Evolutionary conservation across 2,329 filamentous ascomycete species (phyloP).

Genomic region (Xylaria sp.): DNA sequence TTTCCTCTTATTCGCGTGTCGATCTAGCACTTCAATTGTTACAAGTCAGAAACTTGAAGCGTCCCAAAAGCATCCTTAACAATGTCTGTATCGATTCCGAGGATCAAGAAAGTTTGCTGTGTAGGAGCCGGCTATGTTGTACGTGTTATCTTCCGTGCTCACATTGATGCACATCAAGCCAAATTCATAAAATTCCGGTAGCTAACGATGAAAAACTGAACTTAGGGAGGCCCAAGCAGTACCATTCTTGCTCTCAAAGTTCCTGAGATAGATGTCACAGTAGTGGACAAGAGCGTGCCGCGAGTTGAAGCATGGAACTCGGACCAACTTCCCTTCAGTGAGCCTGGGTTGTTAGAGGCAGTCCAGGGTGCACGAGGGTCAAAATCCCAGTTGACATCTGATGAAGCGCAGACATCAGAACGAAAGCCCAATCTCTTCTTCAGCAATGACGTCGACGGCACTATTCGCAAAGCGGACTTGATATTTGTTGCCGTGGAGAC

Average conservation of each 20-base stretch:
- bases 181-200: background rate
- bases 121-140: background rate
- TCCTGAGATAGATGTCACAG: background rate
- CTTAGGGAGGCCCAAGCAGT: background rate
- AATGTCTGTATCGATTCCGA: background rate
- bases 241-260: constrained; percentile 1
- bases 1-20: background rate
- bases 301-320: constrained; percentile 2
- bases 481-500: background rate
- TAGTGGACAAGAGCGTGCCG: background rate
- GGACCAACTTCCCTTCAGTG: background rate
- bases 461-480: background rate
- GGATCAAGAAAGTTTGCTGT: background rate
- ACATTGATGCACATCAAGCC: background rate
- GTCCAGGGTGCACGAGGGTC: background rate
- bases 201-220: background rate
- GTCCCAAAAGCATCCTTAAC: background rate
- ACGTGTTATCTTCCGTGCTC: background rate
- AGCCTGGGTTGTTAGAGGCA: background rate
- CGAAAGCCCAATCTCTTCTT: background rate
- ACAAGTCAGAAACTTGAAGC: background rate
- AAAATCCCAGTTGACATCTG: background rate
- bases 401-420: background rate
- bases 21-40: background rate
- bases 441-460: background rate